Evolutionary conservation across 495 filamentous ascomycete species (phyloP).

Genomic region (Penicillium mononematosum): DNA sequence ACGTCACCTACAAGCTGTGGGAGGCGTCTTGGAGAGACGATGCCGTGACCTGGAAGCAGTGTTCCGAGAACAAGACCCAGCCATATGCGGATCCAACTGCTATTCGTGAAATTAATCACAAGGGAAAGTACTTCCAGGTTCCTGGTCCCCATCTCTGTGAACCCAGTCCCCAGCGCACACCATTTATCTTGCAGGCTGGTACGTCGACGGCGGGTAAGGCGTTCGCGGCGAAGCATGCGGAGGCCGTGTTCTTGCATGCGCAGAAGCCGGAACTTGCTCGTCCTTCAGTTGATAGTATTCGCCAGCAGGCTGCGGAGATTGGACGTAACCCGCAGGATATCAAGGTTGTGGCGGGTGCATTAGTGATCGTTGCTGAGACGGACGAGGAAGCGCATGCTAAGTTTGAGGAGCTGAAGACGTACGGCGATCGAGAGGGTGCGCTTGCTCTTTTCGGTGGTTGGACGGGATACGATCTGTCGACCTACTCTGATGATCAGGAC

Average conservation of each 20-base stretch:
- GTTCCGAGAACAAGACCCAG: conserved; percentile 20
- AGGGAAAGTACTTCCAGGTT: conserved; percentile 63
- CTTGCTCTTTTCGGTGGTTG: conserved; percentile 56
- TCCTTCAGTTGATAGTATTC: conserved; percentile 48
- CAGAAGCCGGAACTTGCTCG: conserved; percentile 48
- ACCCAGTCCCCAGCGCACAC: conserved; percentile 65
- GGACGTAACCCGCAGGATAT: conserved; percentile 49
- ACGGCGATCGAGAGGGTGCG: conserved; percentile 51
- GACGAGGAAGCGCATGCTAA: conserved; percentile 54
- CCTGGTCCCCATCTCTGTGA: conserved; percentile 65
- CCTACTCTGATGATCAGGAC: conserved; percentile 52
- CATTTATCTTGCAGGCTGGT: conserved; percentile 63
- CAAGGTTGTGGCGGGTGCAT: conserved; percentile 52
- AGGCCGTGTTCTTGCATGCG: conserved; percentile 52
- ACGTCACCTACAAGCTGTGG: conserved; percentile 67
- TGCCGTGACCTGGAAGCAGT: conserved; percentile 44
- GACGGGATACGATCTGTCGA: conserved; percentile 53
- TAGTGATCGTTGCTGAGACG: conserved; percentile 52
- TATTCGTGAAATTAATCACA: conserved; percentile 63
- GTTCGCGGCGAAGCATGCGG: conserved; percentile 62
- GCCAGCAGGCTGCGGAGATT: conserved; percentile 40
- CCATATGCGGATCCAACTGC: conserved; percentile 57
- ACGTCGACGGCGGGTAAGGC: conserved; percentile 59
- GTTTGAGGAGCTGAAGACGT: conserved; percentile 45
- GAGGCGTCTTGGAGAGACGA: conserved; percentile 68